A percentile compares a stretch with the other conserved stretches of the same genome.
Evolutionary conservation across 768 basidiomycete species (phyloP).

Genomic region (Leccinum longicurvipes): DNA sequence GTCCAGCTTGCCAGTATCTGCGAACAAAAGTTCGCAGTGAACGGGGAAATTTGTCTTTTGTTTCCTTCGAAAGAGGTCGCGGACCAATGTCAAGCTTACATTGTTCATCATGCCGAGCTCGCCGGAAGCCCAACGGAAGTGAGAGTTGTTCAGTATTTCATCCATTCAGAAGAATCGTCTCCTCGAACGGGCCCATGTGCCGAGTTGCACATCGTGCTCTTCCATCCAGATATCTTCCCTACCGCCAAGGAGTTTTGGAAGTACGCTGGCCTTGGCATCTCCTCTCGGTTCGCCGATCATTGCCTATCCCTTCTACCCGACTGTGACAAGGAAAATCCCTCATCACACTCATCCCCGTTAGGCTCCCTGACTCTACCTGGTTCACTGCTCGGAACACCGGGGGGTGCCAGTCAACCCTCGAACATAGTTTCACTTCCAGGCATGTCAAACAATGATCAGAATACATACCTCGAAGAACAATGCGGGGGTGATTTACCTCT

Average conservation of each 20-base stretch:
- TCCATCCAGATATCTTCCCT: conserved; percentile 55
- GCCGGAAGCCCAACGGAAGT: conserved; percentile 43
- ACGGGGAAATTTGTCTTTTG: conserved; percentile 73
- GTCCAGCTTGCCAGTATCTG: conserved; percentile 74
- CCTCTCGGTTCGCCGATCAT: no score
- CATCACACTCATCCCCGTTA: no score
- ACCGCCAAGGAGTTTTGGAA: conserved; percentile 95
- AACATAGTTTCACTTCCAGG: conserved; percentile 34
- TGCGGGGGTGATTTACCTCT: conserved; percentile 91
- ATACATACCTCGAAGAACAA: conserved; percentile 84
- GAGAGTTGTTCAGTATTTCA: conserved; percentile 66
- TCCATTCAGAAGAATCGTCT: conserved; percentile 59
- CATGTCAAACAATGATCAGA: conserved; percentile 58
- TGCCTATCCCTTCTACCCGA: no score
- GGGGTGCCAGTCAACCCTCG: conserved; percentile 1
- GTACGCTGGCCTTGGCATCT: conserved; percentile 82
- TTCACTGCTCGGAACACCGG: conserved; percentile 34
- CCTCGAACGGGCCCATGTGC: no score
- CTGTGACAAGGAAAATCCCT: no score
- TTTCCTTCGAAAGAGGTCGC: no score
- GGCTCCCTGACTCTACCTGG: conserved; percentile 22
- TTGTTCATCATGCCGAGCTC: conserved; percentile 47
- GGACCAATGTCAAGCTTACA: conserved; percentile 73
- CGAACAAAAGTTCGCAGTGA: conserved; percentile 69
- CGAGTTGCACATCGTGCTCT: conserved; percentile 80